Evolutionary conservation across 2,329 filamentous ascomycete species (phyloP).

Genomic region (Aspergillus pseudoviridinutans): DNA sequence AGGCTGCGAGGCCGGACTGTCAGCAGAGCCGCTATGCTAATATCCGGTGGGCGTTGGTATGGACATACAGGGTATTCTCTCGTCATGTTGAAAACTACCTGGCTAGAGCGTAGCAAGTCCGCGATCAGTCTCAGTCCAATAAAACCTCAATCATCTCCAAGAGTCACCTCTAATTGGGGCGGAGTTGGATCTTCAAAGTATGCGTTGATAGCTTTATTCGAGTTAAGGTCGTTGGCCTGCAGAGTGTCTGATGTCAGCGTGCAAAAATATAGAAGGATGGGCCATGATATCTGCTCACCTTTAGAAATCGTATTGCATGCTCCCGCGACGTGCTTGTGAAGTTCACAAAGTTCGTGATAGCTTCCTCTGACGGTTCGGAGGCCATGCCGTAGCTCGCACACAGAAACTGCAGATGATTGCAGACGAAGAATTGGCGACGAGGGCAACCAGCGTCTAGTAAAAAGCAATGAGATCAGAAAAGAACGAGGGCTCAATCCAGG

Average conservation of each 20-base stretch:
- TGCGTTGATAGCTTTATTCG: conserved; percentile 45
- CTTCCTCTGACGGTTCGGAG: conserved; percentile 38
- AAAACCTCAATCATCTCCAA: background rate
- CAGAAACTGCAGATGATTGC: background rate
- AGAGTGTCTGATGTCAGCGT: conserved; percentile 9
- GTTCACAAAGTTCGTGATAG: conserved; percentile 38
- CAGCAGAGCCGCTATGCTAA: conserved; percentile 3
- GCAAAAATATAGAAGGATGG: background rate
- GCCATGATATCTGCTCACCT: conserved; percentile 23
- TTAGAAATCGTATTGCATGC: conserved; percentile 39
- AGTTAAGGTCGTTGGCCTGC: conserved; percentile 44
- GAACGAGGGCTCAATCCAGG: background rate
- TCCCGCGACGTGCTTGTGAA: conserved; percentile 39
- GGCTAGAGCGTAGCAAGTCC: conserved; percentile 14
- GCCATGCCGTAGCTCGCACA: conserved; percentile 23
- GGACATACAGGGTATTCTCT: conserved; percentile 23
- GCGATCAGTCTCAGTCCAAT: conserved; percentile 5
- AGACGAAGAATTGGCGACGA: background rate
- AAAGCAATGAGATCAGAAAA: background rate
- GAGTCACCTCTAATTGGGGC: conserved; percentile 28
- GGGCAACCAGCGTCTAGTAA: background rate
- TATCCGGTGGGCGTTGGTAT: background rate
- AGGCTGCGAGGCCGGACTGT: conserved; percentile 23
- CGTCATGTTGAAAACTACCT: conserved; percentile 21
- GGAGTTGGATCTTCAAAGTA: conserved; percentile 44